These are phyloP conservation scores for Pterocarpus macrocarpus DNA, from an alignment of 306 rosid genomes.

Conservation along the genomic window DNA sequence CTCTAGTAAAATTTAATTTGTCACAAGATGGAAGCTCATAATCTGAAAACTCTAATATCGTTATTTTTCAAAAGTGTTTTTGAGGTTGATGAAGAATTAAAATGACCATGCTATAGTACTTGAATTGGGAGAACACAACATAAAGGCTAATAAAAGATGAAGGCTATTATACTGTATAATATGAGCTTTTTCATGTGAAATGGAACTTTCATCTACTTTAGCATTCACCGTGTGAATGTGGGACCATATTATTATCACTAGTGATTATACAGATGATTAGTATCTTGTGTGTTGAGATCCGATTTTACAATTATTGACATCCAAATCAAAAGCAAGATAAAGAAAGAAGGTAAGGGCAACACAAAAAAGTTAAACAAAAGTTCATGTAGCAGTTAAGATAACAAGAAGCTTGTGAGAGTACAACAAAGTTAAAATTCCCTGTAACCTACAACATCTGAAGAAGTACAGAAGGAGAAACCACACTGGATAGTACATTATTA, in stretches of 20 bases:
- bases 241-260: conserved; percentile 54
- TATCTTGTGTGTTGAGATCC: conserved; percentile 39
- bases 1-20: background rate
- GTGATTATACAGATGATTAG: conserved; percentile 54
- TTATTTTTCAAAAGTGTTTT: background rate
- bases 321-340: conserved; percentile 43
- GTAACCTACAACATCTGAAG: conserved; percentile 69
- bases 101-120: background rate
- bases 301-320: conserved; percentile 58
- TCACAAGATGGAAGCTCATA: conserved; percentile 12
- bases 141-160: conserved; percentile 14
- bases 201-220: conserved; percentile 42
- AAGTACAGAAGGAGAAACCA: conserved; percentile 68
- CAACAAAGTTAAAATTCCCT: conserved; percentile 65
- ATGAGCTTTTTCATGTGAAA: conserved; percentile 42
- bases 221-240: conserved; percentile 64
- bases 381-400: conserved; percentile 58
- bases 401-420: conserved; percentile 64
- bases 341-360: conserved; percentile 46
- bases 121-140: conserved; percentile 23
- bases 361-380: conserved; percentile 32
- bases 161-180: conserved; percentile 30
- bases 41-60: background rate
- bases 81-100: conserved; percentile 19
- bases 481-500: conserved; percentile 77